Conservation (phyloP, 768 basidiomycete species). For the Suillus occidentalis region DNA sequence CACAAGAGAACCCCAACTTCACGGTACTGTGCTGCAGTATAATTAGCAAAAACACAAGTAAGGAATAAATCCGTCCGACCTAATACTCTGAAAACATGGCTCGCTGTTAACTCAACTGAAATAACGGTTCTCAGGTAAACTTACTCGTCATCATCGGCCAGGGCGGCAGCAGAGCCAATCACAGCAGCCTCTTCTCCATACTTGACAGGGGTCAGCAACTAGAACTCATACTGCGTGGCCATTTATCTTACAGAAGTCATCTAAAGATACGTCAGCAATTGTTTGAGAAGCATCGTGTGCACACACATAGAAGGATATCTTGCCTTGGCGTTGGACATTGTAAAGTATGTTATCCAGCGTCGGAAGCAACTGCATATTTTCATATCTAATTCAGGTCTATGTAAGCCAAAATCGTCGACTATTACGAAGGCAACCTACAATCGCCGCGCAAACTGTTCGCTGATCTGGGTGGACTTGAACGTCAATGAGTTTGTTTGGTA, state of each 20-base stretch:
- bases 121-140: constrained; percentile 24
- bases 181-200: constrained; percentile 91
- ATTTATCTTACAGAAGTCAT: constrained; percentile 72
- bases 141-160: constrained; percentile 83
- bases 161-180: constrained; percentile 84
- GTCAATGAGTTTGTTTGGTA: constrained; percentile 8
- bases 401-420: neutral
- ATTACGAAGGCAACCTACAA: constrained; percentile 40
- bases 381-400: constrained; percentile 49
- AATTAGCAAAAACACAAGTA: constrained; percentile 1
- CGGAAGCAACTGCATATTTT: constrained; percentile 78
- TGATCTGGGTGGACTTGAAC: constrained; percentile 49
- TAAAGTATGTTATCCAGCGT: constrained; percentile 86
- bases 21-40: constrained; percentile 75
- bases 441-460: constrained; percentile 62
- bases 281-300: constrained; percentile 5
- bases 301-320: constrained; percentile 86
- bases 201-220: constrained; percentile 37
- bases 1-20: constrained; percentile 90
- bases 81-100: constrained; percentile 55
- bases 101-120: constrained; percentile 4
- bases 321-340: constrained; percentile 92
- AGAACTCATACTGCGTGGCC: neutral
- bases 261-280: constrained; percentile 34
- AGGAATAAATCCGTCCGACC: constrained; percentile 40